Percentiles rank a stretch among this genome's conserved stretches.
Conservation (phyloP, 2,329 filamentous ascomycete genomes). For the Colletotrichum cereale region DNA sequence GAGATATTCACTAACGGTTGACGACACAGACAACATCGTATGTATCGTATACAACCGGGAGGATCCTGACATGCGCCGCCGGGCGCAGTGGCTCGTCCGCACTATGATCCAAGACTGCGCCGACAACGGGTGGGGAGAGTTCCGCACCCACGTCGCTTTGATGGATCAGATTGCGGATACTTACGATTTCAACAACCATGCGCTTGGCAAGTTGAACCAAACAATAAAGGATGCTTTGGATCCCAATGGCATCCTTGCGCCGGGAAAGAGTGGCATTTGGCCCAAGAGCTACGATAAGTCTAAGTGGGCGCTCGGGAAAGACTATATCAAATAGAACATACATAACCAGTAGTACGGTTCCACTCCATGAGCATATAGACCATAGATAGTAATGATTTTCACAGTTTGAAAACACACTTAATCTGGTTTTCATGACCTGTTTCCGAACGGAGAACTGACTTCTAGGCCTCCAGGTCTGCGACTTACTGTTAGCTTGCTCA, state of each 20-base stretch:
- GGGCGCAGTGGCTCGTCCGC: constrained; percentile 47
- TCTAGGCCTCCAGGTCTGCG: too few relatives aligned
- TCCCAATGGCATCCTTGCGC: constrained; percentile 54
- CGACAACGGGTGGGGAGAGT: constrained; percentile 58
- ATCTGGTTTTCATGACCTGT: too few relatives aligned
- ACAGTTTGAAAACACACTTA: too few relatives aligned
- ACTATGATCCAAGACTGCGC: constrained; percentile 57
- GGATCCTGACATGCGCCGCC: constrained; percentile 52
- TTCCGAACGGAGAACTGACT: too few relatives aligned
- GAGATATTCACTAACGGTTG: neutral
- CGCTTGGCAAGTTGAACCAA: constrained; percentile 58
- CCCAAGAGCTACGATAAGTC: constrained; percentile 43
- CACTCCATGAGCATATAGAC: too few relatives aligned
- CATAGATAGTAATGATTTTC: too few relatives aligned
- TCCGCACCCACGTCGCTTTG: constrained; percentile 59
- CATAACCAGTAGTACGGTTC: too few relatives aligned
- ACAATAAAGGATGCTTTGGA: constrained; percentile 59
- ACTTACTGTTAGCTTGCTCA: too few relatives aligned
- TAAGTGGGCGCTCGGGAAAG: constrained; percentile 25
- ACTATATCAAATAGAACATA: constrained; percentile 29
- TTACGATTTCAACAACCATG: constrained; percentile 58
- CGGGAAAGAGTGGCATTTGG: constrained; percentile 54
- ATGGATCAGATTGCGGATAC: constrained; percentile 62
- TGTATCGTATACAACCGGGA: constrained; percentile 65
- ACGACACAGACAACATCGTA: constrained; percentile 60